These are phyloP conservation scores for Tetrastigma voinierianum DNA, from an alignment of 164 flowering plant genomes.

Conservation along the genomic window DNA sequence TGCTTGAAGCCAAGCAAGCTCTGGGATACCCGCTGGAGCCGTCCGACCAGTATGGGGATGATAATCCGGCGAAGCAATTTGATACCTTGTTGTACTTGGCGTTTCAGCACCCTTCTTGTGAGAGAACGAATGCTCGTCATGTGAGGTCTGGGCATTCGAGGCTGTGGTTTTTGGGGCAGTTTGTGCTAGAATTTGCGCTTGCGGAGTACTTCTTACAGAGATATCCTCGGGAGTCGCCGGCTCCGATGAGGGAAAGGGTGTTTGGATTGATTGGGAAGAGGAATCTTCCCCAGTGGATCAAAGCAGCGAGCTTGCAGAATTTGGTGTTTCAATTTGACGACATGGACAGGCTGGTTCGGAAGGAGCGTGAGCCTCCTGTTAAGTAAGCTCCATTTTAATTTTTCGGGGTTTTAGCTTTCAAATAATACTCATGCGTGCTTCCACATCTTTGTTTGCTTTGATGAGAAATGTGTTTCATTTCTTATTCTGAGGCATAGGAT, in stretches of 20 bases:
- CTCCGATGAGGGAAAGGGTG: conserved; percentile 94
- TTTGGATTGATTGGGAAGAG: conserved; percentile 92
- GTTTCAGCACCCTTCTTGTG: conserved; percentile 87
- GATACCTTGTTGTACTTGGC: conserved; percentile 90
- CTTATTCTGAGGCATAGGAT: neutral
- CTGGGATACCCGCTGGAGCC: conserved; percentile 90
- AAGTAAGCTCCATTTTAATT: conserved; percentile 61
- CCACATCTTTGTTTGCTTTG: neutral
- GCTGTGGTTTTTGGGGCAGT: conserved; percentile 83
- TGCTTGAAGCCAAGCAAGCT: conserved; percentile 93
- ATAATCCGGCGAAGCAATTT: conserved; percentile 90
- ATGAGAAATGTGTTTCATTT: neutral
- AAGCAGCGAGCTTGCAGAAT: conserved; percentile 94
- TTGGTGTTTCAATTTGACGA: conserved; percentile 92
- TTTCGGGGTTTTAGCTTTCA: neutral
- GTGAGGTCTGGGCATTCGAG: conserved; percentile 87
- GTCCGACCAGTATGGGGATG: conserved; percentile 65
- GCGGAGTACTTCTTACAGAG: conserved; percentile 90
- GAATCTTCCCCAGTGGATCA: conserved; percentile 81
- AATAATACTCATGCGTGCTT: too few species aligned
- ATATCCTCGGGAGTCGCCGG: conserved; percentile 95
- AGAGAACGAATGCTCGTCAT: conserved; percentile 75
- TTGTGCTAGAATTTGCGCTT: conserved; percentile 80
- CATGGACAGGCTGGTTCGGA: conserved; percentile 74
- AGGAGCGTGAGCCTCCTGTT: conserved; percentile 79